Base-by-base conservation (phyloP, 306 rosid genomes). In the Argentina anserina region DNA sequence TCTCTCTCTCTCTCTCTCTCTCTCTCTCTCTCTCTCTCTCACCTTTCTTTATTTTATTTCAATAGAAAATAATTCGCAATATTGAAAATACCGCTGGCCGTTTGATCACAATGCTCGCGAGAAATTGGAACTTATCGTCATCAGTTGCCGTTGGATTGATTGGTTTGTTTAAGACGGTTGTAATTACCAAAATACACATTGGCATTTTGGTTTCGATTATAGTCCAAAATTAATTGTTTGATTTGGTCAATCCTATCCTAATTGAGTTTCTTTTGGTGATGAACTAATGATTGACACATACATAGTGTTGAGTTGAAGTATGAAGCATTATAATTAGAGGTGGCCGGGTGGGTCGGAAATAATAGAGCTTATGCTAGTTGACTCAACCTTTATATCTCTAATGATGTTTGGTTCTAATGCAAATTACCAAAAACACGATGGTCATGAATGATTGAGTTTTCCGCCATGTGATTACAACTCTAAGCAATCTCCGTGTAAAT, bases 11-110 rank as follows among this genome's bases (percentile, higher is more conserved):
- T 79, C 77, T 79, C 78, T 23, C n/a, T 31, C 7, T n/a, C 3
- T 75, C 79, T 79, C 77, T 79, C 78, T 23, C n/a, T 75, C 79
- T 79, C 77, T 79, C 78, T 23, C n/a, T 31, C 7, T n/a, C 3
- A 33, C 5, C 36, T 41, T 33, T 18, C 59, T 18, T 66, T n/a
- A 5, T 29, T 40, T 0, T 1, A 56, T 25, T 23, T 11, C 20
- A 34, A 69, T n/a, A 37, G 67, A 75, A 66, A 25, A 59, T 13
- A 6, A 56, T 59, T 71, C 37, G 43, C n/a, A n/a, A 17, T 18
- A 47, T 11, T 70, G 15, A 52, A 28, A 71, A 25, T 71, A 25
- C 55, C 65, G 37, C 12, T 65, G 7, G 14, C 74, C 15, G 34
- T 21, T 25, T 50, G 34, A 6, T 71, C 53, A 26, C 67, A 21